Percentiles rank a stretch among this genome's conserved stretches.
phyloP scores from a whole-genome alignment of 108 stramenopile genomes.

The Mediolabrus comicus region DNA sequence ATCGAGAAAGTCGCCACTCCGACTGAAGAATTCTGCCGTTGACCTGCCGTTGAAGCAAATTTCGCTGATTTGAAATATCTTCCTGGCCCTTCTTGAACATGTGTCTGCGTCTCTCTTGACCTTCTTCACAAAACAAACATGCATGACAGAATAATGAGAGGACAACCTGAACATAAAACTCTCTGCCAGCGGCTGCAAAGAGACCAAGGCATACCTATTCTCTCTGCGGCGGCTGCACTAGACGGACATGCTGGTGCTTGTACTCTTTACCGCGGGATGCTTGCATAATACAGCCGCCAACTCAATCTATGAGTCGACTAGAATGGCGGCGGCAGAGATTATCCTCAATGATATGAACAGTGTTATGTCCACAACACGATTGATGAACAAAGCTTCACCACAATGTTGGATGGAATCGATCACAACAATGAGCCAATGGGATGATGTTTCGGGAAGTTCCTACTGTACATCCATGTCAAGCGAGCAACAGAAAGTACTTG shows the following conservation, averaged over 20 bases:
- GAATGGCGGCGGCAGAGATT: not conserved
- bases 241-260: not conserved
- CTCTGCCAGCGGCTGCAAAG: too few species aligned
- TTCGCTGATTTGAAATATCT: not conserved
- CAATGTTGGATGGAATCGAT: conserved; percentile 34
- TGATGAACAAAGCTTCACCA: conserved; percentile 2
- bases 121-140: too few species aligned
- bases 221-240: too few species aligned
- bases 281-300: not conserved
- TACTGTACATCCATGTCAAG: conserved; percentile 43
- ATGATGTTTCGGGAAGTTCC: conserved; percentile 7
- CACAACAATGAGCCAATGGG: conserved; percentile 12
- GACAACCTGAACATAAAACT: too few species aligned
- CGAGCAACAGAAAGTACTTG: conserved; percentile 28
- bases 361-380: not conserved
- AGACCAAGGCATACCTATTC: too few species aligned
- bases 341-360: not conserved
- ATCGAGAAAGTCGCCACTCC: not conserved
- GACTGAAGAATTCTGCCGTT: too few species aligned
- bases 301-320: not conserved
- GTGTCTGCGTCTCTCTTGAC: too few species aligned
- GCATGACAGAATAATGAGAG: too few species aligned
- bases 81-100: too few species aligned
- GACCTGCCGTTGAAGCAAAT: too few species aligned
- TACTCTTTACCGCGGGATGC: not conserved